Percentiles rank a stretch among this genome's conserved stretches.
phyloP scores from a whole-genome alignment of 345 rosid genomes.

The Rubroshorea leprosula region DNA sequence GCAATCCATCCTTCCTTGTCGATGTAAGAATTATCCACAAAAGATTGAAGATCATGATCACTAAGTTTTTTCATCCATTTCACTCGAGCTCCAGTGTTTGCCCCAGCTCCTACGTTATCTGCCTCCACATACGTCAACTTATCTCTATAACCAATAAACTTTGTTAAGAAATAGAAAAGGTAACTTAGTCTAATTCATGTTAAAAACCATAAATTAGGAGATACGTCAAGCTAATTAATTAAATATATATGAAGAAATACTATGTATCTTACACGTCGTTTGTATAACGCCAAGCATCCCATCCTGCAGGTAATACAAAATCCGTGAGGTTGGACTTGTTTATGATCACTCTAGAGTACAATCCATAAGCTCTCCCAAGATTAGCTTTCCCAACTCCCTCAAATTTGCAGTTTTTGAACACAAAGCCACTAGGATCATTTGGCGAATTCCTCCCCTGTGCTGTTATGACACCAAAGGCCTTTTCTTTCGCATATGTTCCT shows the following conservation, averaged over 20 bases:
- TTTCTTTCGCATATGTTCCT: not conserved
- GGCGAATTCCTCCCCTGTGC: slow-evolving; percentile 23
- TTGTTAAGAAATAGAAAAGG: too few species aligned
- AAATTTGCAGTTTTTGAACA: slow-evolving; percentile 15
- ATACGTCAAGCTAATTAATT: too few species aligned
- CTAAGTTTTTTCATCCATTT: not conserved
- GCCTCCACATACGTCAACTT: not conserved
- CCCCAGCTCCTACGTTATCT: not conserved
- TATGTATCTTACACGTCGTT: not conserved
- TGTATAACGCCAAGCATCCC: slow-evolving; percentile 27
- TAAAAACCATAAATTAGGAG: too few species aligned
- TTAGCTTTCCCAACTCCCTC: slow-evolving; percentile 18
- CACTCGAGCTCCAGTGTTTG: not conserved
- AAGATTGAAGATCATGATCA: not conserved
- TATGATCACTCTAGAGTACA: slow-evolving; percentile 31
- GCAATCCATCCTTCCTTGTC: not conserved
- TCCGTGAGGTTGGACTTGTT: not conserved
- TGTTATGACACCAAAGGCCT: slow-evolving; percentile 25
- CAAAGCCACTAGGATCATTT: slow-evolving; percentile 20
- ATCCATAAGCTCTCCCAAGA: slow-evolving; percentile 35
- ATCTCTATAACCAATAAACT: not conserved
- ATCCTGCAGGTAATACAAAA: slow-evolving; percentile 21
- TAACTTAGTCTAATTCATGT: too few species aligned
- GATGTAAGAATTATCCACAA: not conserved
- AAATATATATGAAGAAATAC: too few species aligned